Percentiles rank a stretch among this genome's conserved stretches.
phyloP scores from a whole-genome alignment of 768 basidiomycete genomes.

The Dendrothele bispora region DNA sequence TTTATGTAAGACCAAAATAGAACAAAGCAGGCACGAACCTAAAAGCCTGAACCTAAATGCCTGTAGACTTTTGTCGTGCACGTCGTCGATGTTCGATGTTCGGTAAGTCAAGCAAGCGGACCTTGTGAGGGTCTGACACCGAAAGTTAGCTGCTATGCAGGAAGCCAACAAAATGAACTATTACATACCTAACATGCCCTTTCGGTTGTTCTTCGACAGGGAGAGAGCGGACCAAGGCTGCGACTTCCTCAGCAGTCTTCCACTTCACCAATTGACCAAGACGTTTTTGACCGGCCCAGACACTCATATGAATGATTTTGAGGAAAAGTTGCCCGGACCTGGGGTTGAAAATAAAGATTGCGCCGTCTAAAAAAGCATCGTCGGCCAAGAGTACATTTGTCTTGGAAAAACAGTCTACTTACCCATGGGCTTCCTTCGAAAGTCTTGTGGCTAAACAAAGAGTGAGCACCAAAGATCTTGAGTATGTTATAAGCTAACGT shows the following conservation, averaged over 20 bases:
- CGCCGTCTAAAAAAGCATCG: constrained; percentile 58
- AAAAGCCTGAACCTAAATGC: too few species aligned
- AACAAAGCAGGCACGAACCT: too few species aligned
- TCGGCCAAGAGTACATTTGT: constrained; percentile 3
- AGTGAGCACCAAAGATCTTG: constrained; percentile 9
- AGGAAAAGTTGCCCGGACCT: constrained; percentile 96
- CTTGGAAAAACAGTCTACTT: too few species aligned
- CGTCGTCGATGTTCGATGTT: too few species aligned
- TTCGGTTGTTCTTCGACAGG: constrained; percentile 99
- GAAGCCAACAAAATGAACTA: not conserved
- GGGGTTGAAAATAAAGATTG: constrained; percentile 99
- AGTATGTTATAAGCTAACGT: constrained; percentile 18
- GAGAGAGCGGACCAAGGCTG: constrained; percentile 91
- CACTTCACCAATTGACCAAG: constrained; percentile 98
- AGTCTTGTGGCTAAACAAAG: constrained; percentile 79
- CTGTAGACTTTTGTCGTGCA: too few species aligned
- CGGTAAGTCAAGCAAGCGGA: constrained; percentile 98
- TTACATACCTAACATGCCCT: constrained; percentile 92
- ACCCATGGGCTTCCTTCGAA: constrained; percentile 99
- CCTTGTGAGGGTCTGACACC: constrained; percentile 81
- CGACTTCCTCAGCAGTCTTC: constrained; percentile 99
- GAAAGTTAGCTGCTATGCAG: not conserved
- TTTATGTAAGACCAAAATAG: too few species aligned
- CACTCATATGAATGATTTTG: constrained; percentile 99
- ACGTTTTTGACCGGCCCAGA: constrained; percentile 99